Conservation (phyloP, 306 rosid species). For the Vicia faba region DNA sequence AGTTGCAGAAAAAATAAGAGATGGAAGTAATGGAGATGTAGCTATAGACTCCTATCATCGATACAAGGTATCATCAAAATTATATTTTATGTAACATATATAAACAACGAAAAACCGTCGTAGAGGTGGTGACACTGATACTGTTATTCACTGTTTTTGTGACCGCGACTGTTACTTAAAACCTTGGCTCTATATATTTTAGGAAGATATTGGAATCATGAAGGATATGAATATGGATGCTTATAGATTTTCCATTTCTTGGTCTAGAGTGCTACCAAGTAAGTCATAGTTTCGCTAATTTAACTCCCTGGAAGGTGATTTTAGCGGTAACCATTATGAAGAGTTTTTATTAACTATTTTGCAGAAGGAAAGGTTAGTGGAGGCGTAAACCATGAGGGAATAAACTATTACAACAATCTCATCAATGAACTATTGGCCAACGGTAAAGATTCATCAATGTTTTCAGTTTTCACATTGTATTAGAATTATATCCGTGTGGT, state of each 20-base stretch:
- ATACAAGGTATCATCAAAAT: constrained; percentile 27
- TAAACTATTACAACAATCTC: constrained; percentile 35
- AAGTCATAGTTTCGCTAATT: neutral
- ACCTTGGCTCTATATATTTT: neutral
- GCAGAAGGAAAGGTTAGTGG: constrained; percentile 48
- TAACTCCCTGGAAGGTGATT: too few relatives aligned
- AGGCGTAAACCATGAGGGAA: constrained; percentile 48
- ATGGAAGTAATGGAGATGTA: constrained; percentile 42
- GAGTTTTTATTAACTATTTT: too few relatives aligned
- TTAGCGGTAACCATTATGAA: neutral
- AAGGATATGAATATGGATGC: constrained; percentile 48
- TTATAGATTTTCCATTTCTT: constrained; percentile 52
- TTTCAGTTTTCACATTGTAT: neutral
- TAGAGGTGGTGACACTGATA: too few relatives aligned
- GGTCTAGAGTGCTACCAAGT: constrained; percentile 54
- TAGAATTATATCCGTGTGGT: neutral
- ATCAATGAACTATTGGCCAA: constrained; percentile 38
- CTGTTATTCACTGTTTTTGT: too few relatives aligned
- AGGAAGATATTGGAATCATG: constrained; percentile 50
- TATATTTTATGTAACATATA: too few relatives aligned
- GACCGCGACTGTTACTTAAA: too few relatives aligned
- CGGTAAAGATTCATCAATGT: neutral
- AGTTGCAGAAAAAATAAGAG: constrained; percentile 37
- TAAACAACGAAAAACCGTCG: too few relatives aligned
- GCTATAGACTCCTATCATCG: constrained; percentile 40